These are phyloP conservation scores for Coemansia umbellata DNA, from an alignment of 192 early-diverging fungal genomes.

Conservation along the genomic window DNA sequence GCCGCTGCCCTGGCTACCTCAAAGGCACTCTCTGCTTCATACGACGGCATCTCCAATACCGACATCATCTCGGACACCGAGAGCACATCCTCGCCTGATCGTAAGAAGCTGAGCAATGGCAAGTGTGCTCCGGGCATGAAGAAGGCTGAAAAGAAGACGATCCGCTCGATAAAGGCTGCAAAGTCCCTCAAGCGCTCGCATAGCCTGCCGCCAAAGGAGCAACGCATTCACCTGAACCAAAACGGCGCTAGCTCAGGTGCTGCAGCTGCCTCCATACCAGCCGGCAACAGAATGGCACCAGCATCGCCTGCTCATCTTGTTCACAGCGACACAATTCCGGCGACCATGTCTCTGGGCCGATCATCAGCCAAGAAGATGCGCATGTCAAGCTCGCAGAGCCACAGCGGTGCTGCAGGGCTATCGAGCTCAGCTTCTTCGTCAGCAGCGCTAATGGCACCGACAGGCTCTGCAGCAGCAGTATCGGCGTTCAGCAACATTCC, in stretches of 20 bases:
- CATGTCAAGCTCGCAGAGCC: constrained; percentile 46
- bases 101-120: not conserved
- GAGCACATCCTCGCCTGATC: not conserved
- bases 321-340: constrained; percentile 35
- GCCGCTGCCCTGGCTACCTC: constrained; percentile 45
- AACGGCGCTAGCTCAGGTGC: constrained; percentile 1
- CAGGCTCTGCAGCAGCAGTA: not conserved
- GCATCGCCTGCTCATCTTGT: constrained; percentile 14
- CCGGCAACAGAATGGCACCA: constrained; percentile 9
- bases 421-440: constrained; percentile 5
- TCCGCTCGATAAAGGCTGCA: constrained; percentile 33
- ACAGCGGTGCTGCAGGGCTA: constrained; percentile 9
- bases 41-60: constrained; percentile 8
- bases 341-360: constrained; percentile 13
- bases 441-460: constrained; percentile 3
- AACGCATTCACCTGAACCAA: constrained; percentile 8
- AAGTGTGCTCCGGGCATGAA: constrained; percentile 5
- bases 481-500: constrained; percentile 1
- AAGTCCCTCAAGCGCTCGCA: constrained; percentile 53
- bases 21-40: constrained; percentile 10
- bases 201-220: constrained; percentile 50
- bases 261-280: constrained; percentile 9
- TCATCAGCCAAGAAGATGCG: constrained; percentile 46
- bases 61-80: constrained; percentile 8
- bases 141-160: constrained; percentile 39